These are phyloP conservation scores for Melastoma malabathricum DNA, from an alignment of 345 rosid species.

Conservation along the genomic window DNA sequence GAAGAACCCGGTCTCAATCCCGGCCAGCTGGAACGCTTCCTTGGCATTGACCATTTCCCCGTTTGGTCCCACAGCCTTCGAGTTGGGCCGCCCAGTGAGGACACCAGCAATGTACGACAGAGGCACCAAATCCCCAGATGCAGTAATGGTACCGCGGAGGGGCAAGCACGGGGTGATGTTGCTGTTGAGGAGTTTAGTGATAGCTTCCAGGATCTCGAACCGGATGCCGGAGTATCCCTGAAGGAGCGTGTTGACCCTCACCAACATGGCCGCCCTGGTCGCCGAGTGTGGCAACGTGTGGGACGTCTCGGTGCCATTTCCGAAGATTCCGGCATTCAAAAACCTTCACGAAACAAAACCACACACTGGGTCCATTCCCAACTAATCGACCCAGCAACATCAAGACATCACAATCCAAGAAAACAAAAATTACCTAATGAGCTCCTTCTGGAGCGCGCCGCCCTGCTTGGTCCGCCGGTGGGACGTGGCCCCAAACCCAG, in stretches of 20 bases:
- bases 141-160: conserved; percentile 11
- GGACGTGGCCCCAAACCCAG: conserved; percentile 10
- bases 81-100: conserved; percentile 10
- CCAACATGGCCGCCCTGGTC: conserved; percentile 13
- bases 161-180: conserved; percentile 13
- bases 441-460: conserved; percentile 11
- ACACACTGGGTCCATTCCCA: no score
- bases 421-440: conserved; percentile 4
- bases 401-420: no score
- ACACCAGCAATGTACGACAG: conserved; percentile 9
- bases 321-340: conserved; percentile 11
- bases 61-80: conserved; percentile 8
- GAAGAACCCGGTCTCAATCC: conserved; percentile 7
- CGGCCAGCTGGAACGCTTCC: conserved; percentile 4
- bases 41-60: conserved; percentile 4
- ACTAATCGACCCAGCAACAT: no score
- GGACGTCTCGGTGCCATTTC: conserved; percentile 5
- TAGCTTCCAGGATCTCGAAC: conserved; percentile 13
- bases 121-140: conserved; percentile 14
- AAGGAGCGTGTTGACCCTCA: conserved; percentile 13
- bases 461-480: conserved; percentile 12
- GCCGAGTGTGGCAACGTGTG: conserved; percentile 8
- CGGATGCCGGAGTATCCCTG: conserved; percentile 15
- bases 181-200: conserved; percentile 8
- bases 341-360: conserved; percentile 1